These are phyloP conservation scores for Acanthamoeba polyphaga DNA, from an alignment of 208 protist species.

Conservation along the genomic window DNA sequence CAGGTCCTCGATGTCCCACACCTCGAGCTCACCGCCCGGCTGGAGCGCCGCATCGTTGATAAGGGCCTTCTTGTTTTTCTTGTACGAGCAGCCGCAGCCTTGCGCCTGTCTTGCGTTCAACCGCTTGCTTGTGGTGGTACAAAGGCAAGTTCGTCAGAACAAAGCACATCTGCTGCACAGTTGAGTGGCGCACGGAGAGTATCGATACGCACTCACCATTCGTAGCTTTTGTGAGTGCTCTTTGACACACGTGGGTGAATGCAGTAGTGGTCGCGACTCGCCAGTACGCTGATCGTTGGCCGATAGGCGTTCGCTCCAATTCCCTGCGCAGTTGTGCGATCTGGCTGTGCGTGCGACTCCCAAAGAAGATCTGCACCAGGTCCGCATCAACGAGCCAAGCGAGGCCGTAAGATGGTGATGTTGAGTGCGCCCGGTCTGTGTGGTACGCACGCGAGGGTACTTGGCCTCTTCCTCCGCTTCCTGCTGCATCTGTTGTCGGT, in stretches of 20 bases:
- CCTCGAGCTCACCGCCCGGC: conserved; percentile 45
- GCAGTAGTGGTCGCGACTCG: conserved; percentile 96
- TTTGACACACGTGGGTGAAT: conserved; percentile 91
- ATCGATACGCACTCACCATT: conserved; percentile 27
- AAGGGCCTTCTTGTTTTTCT: conserved; percentile 53
- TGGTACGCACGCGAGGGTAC: not conserved
- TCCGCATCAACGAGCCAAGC: not conserved
- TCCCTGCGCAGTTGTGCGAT: conserved; percentile 96
- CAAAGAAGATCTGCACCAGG: conserved; percentile 93
- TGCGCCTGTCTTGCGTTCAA: not conserved
- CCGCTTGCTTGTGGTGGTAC: not conserved
- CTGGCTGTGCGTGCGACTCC: conserved; percentile 98
- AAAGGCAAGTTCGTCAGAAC: not conserved
- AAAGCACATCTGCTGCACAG: not conserved
- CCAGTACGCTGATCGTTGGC: conserved; percentile 77
- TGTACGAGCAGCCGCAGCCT: conserved; percentile 31
- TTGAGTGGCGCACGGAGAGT: not conserved
- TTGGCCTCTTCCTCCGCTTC: not conserved
- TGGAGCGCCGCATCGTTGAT: conserved; percentile 26
- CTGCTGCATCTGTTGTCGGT: conserved; percentile 6
- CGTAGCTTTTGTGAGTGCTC: conserved; percentile 60
- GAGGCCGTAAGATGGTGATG: not conserved
- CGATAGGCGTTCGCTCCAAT: conserved; percentile 93
- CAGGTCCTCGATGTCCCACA: conserved; percentile 76
- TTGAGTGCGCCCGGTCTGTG: not conserved